phyloP scores from a whole-genome alignment of 1,284 basidiomycete genomes.

The Erythrobasidium hasegawianum region DNA sequence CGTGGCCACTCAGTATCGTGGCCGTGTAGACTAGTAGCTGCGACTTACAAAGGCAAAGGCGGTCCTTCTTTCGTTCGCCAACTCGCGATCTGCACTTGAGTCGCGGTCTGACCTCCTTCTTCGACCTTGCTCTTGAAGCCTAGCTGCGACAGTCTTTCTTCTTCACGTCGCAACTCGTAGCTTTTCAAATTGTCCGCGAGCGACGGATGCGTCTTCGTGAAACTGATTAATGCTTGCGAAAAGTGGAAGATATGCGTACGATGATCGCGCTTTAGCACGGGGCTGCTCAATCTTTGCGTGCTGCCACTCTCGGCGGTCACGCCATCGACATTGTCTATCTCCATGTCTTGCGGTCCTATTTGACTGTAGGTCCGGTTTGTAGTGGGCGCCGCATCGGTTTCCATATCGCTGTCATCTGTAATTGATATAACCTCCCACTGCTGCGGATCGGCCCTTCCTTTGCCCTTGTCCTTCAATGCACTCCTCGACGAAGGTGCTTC shows the following conservation, averaged over 20 bases:
- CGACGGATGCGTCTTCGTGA: neutral
- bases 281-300: neutral
- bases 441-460: neutral
- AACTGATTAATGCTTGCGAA: neutral
- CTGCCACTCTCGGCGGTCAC: too few relatives aligned
- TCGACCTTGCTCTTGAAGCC: neutral
- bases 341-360: neutral
- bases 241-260: neutral
- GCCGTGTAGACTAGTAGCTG: too few relatives aligned
- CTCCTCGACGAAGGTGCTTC: too few relatives aligned
- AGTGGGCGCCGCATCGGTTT: neutral
- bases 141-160: neutral
- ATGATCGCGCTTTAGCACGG: neutral
- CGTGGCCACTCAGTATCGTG: too few relatives aligned
- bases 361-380: neutral
- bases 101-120: neutral
- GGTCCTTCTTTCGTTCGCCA: neutral
- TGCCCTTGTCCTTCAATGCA: neutral
- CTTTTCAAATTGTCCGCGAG: neutral
- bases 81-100: neutral
- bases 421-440: constrained; percentile 1
- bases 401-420: neutral
- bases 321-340: too few relatives aligned
- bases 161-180: neutral
- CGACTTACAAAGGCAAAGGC: neutral